Evolutionary conservation across 2,329 filamentous ascomycete genomes (phyloP), one percentile per base, ranked within the genome.

Genomic region (Penicillium decumbens): DNA sequence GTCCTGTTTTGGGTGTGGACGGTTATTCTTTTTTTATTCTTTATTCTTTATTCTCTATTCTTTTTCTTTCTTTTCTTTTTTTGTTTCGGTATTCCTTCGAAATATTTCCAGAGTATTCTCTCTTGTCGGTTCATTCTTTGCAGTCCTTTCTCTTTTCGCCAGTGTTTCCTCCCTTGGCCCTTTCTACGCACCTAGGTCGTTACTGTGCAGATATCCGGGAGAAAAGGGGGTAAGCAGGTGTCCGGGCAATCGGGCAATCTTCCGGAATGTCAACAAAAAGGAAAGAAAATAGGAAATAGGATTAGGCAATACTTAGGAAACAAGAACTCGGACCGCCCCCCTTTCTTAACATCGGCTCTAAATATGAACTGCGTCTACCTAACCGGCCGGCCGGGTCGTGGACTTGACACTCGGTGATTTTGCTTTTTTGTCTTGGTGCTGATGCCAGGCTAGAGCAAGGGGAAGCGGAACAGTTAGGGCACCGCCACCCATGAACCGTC

Each of bases 401-500:
- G 33, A 23, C 33, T 37, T 37, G 33, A 41, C 15, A 24, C 15
- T 45, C 43, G 9, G 28, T 18, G 37, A 28, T 25, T 49, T 49
- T 38, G 9, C 7, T 43, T 27, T 44, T 28, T 33, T 3, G 6
- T 27, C 13, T 15, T 30, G 37, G 35, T 43, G 47, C 37, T 32
- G 29, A 41, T 42, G 27, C 37, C 46, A 29, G 45, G 46, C 41
- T 15, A 50, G 41, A 35, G 54, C 46, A 56, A 52, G 54, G 54
- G 51, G 45, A 54, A 30, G 13, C 33, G 35, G n/a, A 23, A 24
- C 35, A 39, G 41, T 40, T 43, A 30, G 47, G 49, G 54, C 57
- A 58, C 43, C 50, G 55, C 45, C 35, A 51, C 53, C 45, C 53
- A 51, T 50, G 50, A 46, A 55, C 54, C 41, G 49, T 59, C 57